Evolutionary conservation across 2,329 filamentous ascomycete species (phyloP), one percentile per base, ranked within the genome.

Genomic region (Sporothrix dimorphospora): DNA sequence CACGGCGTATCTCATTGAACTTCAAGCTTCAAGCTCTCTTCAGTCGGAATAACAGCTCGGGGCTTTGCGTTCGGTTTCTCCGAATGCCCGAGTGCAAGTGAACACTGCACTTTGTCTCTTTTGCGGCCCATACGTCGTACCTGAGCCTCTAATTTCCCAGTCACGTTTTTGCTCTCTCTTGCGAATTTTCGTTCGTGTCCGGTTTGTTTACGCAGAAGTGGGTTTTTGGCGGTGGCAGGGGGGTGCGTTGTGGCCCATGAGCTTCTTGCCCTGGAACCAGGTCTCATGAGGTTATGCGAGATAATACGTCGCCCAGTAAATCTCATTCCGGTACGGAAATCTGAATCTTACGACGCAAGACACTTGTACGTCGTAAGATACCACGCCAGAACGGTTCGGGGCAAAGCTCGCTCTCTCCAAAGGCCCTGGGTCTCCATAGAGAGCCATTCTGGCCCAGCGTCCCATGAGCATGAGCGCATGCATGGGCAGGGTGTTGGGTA

Each of bases 201-300:
- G 68, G 68, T 70, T 70, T 70, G 49, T 70, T 70, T 70, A 59
- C 68, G 68, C 51, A 70, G 68, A 70, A 59, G 68, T 70, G 51
- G 68, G 53, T 42, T 70, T 40, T 45, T 9, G 57, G n/a, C 34
- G n/a, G 40, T 34, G 40, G 45, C 38, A 59, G 51, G 68, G 67
- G 51, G 11, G 12, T 57, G 11, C 42, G 14, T 47, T 16, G 42
- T 19, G 42, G 42, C 42, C 42, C 42, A 47, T 47, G 30, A 45
- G 42, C 42, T 57, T 57, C 34, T 12, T 34, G 53, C 49, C n/a
- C 49, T 53, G 49, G n/a, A 45, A 2, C 42, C 11, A 34, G 42
- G 42, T 47, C 42, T 59, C 27, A 16, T 38, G 42, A 40, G 57
- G 57, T 63, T 42, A 63, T 63, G 57, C 57, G 34, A 42, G 57